Evolutionary conservation across 2,329 filamentous ascomycete genomes (phyloP), one percentile per base, ranked within the genome.

Genomic region (Aspergillus japonicus): DNA sequence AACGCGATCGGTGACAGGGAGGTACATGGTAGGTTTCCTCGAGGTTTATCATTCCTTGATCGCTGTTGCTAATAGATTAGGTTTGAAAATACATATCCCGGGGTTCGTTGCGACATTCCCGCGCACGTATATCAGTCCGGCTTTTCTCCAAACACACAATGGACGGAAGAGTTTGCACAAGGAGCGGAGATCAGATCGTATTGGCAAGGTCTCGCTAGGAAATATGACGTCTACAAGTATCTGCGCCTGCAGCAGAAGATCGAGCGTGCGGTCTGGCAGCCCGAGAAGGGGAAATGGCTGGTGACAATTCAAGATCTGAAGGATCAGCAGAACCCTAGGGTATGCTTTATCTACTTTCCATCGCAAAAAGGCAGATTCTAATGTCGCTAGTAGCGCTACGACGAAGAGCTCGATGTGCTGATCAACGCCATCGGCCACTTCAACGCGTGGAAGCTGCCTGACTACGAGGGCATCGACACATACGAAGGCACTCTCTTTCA

Each of bases 91-190:
- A 75, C 73, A 4, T 89, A 89, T 62, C 87, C 87, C 0, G 87
- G 87, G 1, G 85, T 89, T 0, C 78, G 86, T 47, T 91, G 88
- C 65, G 87, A 90, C 69, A 84, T 91, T 14, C 87, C 88, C 0
- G 83, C 87, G 0, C 86, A 89, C 69, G 86, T 88, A 21, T 91
- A 91, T 66, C 88, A 90, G 68, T 84, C 83, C 7, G 86, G 85
- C 0, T 91, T 90, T 70, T 79, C 81, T 6, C 87, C 87, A 0
- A 91, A 91, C 58, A 83, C 82, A 0, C 80, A 89, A 64, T 92
- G 89, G 89, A 82, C 81, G 0, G 86, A 90, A 65, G 81, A 87
- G 60, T 91, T 89, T 67, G 84, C 88, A 0, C 83, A 85, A 42
- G 88, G 88, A 0, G 70, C 76, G 4, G 89, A 92, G 71, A 91